Evolutionary conservation across 129 eudicot species (phyloP), one percentile per base, ranked within the genome.

Genomic region (Lactuca saligna): DNA sequence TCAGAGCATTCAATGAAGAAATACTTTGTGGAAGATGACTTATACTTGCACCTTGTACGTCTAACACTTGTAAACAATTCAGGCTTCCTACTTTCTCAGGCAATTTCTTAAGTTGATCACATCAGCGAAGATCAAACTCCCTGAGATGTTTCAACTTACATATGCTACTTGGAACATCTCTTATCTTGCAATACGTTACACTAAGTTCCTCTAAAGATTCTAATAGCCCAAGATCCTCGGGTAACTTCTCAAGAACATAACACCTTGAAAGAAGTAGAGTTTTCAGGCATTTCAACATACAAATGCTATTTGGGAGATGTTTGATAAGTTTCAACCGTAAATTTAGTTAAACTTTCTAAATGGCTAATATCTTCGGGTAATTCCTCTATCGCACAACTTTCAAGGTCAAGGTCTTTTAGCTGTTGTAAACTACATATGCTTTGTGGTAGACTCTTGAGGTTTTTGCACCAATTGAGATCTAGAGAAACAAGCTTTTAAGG

Each of bases 371-470:
- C 29, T 25, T 25, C 29, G 29, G 29, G 29, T 25, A 25, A 70
- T 41, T 6, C 35, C 51, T 72, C 54, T 48, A 72, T 60, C 7
- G 10, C 3, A 44, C 69, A 58, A 8, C 10, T 8, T 57, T 14
- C 1, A 14, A 69, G 62, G 25, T 4, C 7, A 29, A 76, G 65
- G 42, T n/a, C 57, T 62, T 16, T 68, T 17, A 76, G 41, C 7
- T 31, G 32, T 20, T 32, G 54, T 54, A 69, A 76, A 53, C 70
- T 32, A 46, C 76, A 68, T 11, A 74, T n/a, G 57, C 70, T 42
- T 58, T 42, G 1, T 1, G 49, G 75, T 29, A 58, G 75, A 58
- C 75, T 42, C 29, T 6, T 70, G 46, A 70, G 77, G 8, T 37
- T 70, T 31, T 0, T 32, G 58, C 66, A 57, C 10, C 13, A 0